Evolutionary conservation across 257 asterid genomes (phyloP), one percentile per base, ranked within the genome.

Genomic region (Petrea volubilis): DNA sequence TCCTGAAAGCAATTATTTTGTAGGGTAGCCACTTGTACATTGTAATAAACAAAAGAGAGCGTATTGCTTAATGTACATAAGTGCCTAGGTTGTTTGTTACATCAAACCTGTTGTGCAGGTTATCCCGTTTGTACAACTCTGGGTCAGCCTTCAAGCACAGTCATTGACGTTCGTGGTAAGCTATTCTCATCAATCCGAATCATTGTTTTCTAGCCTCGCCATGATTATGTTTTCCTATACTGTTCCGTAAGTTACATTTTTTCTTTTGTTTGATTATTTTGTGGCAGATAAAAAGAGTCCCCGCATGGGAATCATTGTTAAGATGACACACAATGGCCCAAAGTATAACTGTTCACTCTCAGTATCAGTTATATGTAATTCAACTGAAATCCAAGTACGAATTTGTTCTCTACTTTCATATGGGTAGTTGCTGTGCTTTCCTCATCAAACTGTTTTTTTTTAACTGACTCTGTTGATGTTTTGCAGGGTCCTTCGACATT

Each of bases 91-190:
- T 23, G 15, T 40, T 59, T 61, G 60, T 68, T 52, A 51, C 73
- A 65, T 71, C 29, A 58, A 75, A 17, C 36, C 36, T 49, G 7
- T 50, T 77, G 27, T 73, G 86, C 85, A 91, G 99, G 99, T 70
- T 94, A 94, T 80, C 97, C 96, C 40, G 88, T 94, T 55, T 94
- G 99, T 75, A 84, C 86, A 63, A 72, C 96, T 62, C 88, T 94
- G 70, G 99, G 97, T 71, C 87, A 44, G 72, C 76, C 90, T 71
- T 84, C 97, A 71, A 86, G 81, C 81, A 84, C 87, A 21, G 44
- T 64, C 60, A 68, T 88, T 67, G 65, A 75, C 55, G 88, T 88
- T 67, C 87, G 73, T 41, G 99, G 99, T 94, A 69, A 79, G 85
- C 64, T 65, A 31, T 74, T 41, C 66, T 67, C 74, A 24, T 55